Base-by-base conservation (phyloP, 2,329 filamentous ascomycete genomes). In the Penicillium sp. region DNA sequence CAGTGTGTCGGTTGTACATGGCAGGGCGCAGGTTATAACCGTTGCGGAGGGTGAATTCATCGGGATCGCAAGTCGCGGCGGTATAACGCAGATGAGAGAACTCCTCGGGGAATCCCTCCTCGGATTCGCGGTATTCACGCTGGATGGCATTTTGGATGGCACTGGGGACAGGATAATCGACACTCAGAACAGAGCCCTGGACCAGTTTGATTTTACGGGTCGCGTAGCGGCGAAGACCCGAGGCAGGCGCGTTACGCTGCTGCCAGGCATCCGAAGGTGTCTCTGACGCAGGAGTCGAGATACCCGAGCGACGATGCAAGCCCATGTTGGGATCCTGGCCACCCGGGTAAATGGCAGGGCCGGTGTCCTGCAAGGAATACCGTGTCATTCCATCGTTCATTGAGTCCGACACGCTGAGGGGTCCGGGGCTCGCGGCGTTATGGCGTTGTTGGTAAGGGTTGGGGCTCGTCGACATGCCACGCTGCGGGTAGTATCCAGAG, bases 1-100 rank as follows among this genome's bases (percentile, higher is more conserved):
- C 93, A 6, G 93, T 97, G 77, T 97, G 93, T 67, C 93, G 86
- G 83, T 97, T 97, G 80, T 97, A 97, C 92, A 97, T 97, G 65
- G 92, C 88, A 49, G 93, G 91, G 48, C 94, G 90, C 75, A 99
- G 83, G 81, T 97, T 96, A 83, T 97, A 99, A 68, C 94, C 94
- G 74, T 97, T 97, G 80, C 96, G 96, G 66, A 97, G 83, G 2
- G 93, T 97, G 77, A 97, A 99, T 71, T 99, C 94, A 74, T 96
- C 95, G 62, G 93, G 94, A 72, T 97, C 94, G 77, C 93, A 97
- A 23, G 93, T 97, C 18, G 94, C 93, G 48, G 93, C 94, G 14
- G 93, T 97, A 85, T 82, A 97, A 75, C 94, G 87, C 90, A 99
- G 92, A 77, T 96, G 95, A 56, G 92, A 89, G 74, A 99, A 99